Percentiles rank a stretch among this genome's conserved stretches.
phyloP scores from a whole-genome alignment of 768 basidiomycete genomes.

The Goffeauzyma gilvescens region DNA sequence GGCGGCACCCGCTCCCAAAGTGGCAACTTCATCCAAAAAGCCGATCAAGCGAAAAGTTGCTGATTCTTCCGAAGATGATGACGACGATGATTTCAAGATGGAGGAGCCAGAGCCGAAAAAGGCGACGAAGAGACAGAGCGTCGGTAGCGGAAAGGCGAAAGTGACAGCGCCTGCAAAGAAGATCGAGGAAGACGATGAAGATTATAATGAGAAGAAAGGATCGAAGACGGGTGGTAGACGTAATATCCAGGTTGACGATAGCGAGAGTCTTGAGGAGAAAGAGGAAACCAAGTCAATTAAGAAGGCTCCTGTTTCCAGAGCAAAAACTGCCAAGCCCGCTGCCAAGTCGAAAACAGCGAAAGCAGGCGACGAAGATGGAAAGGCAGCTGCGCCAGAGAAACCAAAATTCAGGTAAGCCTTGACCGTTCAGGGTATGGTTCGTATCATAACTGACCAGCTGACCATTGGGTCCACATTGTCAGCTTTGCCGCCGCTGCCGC shows the following conservation, averaged over 20 bases:
- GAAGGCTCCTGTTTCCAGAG: not conserved
- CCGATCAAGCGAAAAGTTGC: not conserved
- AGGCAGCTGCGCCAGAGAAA: not conserved
- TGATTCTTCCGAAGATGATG: conserved; percentile 12
- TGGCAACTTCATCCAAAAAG: not conserved
- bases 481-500: conserved; percentile 28
- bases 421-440: conserved; percentile 1
- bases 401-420: conserved; percentile 33
- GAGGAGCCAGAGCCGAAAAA: conserved; percentile 12
- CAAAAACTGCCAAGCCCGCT: not conserved
- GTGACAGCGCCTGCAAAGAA: conserved; percentile 10
- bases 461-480: conserved; percentile 42
- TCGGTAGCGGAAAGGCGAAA: not conserved
- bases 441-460: conserved; percentile 32
- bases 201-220: conserved; percentile 10
- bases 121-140: conserved; percentile 10
- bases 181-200: conserved; percentile 12
- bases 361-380: not conserved
- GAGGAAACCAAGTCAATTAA: not conserved
- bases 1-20: conserved; percentile 15
- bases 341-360: conserved; percentile 9
- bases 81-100: conserved; percentile 11
- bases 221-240: conserved; percentile 5
- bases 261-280: conserved; percentile 13
- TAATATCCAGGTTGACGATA: conserved; percentile 12